These are phyloP conservation scores for Colletotrichum sidae DNA, from an alignment of 2,329 filamentous ascomycete species.

Conservation along the genomic window DNA sequence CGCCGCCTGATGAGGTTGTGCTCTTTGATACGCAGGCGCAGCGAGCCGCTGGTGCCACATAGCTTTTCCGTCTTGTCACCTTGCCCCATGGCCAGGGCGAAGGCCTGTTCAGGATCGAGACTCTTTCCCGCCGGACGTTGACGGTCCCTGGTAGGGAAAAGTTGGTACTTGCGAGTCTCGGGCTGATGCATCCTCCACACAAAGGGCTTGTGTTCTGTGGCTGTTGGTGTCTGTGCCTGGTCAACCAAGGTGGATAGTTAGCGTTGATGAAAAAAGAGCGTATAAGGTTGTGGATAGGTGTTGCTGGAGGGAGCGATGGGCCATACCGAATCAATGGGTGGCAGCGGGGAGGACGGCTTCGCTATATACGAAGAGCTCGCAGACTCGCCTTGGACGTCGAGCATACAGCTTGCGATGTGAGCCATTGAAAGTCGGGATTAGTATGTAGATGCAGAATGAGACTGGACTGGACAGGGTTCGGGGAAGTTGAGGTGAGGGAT, in stretches of 20 bases:
- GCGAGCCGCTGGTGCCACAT: slow-evolving; percentile 50
- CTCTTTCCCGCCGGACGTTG: slow-evolving; percentile 58
- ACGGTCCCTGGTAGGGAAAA: slow-evolving; percentile 65
- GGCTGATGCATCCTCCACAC: slow-evolving; percentile 70
- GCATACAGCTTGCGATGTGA: slow-evolving; percentile 71
- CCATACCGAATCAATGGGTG: slow-evolving; percentile 59
- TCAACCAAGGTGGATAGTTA: slow-evolving; percentile 28
- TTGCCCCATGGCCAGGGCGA: slow-evolving; percentile 55
- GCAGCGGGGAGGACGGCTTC: slow-evolving; percentile 59
- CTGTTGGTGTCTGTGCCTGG: slow-evolving; percentile 38
- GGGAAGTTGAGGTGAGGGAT: slow-evolving; percentile 20
- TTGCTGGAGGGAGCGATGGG: slow-evolving; percentile 29
- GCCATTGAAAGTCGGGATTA: slow-evolving; percentile 59
- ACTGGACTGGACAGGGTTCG: slow-evolving; percentile 10
- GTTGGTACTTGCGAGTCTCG: slow-evolving; percentile 68
- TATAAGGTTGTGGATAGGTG: slow-evolving; percentile 11
- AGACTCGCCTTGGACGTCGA: slow-evolving; percentile 57
- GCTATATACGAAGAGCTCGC: slow-evolving; percentile 60
- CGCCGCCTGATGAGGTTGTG: slow-evolving; percentile 67
- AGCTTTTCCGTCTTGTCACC: slow-evolving; percentile 56
- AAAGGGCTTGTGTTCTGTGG: slow-evolving; percentile 60
- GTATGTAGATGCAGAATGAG: slow-evolving; percentile 17
- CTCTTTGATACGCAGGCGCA: slow-evolving; percentile 68
- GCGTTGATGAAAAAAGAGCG: slow-evolving; percentile 27
- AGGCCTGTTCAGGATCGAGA: slow-evolving; percentile 63